phyloP scores from a whole-genome alignment of 2,329 filamentous ascomycete species.

The Fusarium begoniae region DNA sequence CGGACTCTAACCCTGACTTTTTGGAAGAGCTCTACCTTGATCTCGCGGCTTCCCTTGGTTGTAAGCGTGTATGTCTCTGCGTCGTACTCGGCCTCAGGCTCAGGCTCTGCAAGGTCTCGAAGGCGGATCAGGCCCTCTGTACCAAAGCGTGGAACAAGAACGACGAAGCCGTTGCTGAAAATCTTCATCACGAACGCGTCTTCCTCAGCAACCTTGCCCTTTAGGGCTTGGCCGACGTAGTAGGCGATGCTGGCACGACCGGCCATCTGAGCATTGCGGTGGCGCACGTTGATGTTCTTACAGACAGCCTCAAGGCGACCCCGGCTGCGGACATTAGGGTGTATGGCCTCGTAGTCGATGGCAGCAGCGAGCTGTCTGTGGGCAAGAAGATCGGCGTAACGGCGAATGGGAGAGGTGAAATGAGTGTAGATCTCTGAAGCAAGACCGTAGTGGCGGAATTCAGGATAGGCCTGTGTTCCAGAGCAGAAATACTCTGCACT shows the following conservation, averaged over 20 bases:
- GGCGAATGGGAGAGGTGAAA: slow-evolving; percentile 96
- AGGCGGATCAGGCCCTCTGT: slow-evolving; percentile 92
- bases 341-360: slow-evolving; percentile 90
- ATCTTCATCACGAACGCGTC: slow-evolving; percentile 97
- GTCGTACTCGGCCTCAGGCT: slow-evolving; percentile 85
- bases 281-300: slow-evolving; percentile 97
- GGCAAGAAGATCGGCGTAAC: slow-evolving; percentile 95
- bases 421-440: slow-evolving; percentile 98
- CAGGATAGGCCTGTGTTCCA: slow-evolving; percentile 89
- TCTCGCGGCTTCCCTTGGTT: slow-evolving; percentile 62
- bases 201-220: slow-evolving; percentile 78
- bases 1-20: slow-evolving; percentile 89
- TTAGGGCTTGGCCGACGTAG: slow-evolving; percentile 96
- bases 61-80: slow-evolving; percentile 83
- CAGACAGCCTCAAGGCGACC: slow-evolving; percentile 91
- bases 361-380: slow-evolving; percentile 95
- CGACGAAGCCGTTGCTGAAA: slow-evolving; percentile 96
- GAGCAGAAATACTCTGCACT: slow-evolving; percentile 98
- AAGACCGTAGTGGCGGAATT: slow-evolving; percentile 96
- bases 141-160: slow-evolving; percentile 94
- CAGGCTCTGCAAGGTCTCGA: slow-evolving; percentile 80
- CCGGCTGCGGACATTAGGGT: slow-evolving; percentile 81
- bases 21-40: slow-evolving; percentile 85
- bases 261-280: slow-evolving; percentile 96
- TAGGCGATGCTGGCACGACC: slow-evolving; percentile 95